Evolutionary conservation across 345 rosid genomes (phyloP).

Genomic region (Bretschneidera sinensis): DNA sequence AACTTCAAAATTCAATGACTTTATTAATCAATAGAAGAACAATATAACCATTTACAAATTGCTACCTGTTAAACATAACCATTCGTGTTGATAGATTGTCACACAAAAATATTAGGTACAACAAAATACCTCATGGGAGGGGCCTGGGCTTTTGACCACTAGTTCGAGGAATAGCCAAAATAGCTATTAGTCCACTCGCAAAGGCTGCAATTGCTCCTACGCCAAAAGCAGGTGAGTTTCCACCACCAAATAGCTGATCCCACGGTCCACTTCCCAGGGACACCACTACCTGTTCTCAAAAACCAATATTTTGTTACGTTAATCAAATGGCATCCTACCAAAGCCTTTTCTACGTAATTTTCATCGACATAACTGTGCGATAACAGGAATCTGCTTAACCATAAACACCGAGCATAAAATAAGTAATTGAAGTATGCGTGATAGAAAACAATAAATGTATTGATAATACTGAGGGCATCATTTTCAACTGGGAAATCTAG

Average conservation of each 20-base stretch:
- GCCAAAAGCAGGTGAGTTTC: constrained; percentile 73
- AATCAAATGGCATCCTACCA: not conserved
- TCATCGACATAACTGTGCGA: too few species aligned
- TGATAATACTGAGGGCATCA: too few species aligned
- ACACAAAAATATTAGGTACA: constrained; percentile 19
- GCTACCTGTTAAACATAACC: constrained; percentile 8
- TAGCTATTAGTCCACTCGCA: constrained; percentile 62
- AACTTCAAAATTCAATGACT: constrained; percentile 15
- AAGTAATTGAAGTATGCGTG: too few species aligned
- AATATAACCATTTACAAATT: constrained; percentile 25
- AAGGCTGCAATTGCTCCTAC: constrained; percentile 66
- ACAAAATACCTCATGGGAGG: constrained; percentile 42
- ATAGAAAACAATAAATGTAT: too few species aligned
- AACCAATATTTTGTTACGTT: not conserved
- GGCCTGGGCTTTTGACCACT: constrained; percentile 53
- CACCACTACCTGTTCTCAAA: constrained; percentile 48
- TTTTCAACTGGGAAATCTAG: too few species aligned
- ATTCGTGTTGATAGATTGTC: constrained; percentile 7
- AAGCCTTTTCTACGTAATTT: not conserved
- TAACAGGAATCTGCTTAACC: too few species aligned
- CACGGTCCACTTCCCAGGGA: constrained; percentile 80
- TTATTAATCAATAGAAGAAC: constrained; percentile 20
- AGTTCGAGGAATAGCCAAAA: constrained; percentile 79
- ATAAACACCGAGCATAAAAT: too few species aligned
- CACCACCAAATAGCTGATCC: constrained; percentile 83